Evolutionary conservation across 2,329 filamentous ascomycete genomes (phyloP), one percentile per base, ranked within the genome.

Genomic region (Arachnomyces sp.): DNA sequence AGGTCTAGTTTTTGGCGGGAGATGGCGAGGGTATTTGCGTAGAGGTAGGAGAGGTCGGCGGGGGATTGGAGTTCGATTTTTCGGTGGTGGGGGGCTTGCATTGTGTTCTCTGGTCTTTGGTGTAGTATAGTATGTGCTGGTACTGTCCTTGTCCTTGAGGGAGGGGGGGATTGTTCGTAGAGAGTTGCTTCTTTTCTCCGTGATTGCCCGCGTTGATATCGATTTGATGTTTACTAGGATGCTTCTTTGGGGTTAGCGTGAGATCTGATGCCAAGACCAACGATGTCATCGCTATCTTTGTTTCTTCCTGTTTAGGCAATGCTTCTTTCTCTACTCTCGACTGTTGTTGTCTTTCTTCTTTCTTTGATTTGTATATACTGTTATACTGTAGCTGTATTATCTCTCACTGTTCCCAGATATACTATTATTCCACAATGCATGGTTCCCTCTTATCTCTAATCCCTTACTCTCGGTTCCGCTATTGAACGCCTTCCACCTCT

Each of bases 11-110:
- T 72, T 49, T 64, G 58, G 42, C 61, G 66, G 15, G 68, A 67
- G 43, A 65, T 56, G 3, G 59, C 55, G 41, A 63, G 49, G 17
- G 67, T 61, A 52, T 71, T 71, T 45, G 57, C 53, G 46, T 68
- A 65, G 35, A 72, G 66, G 43, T 69, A 71, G 39, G 62, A 65
- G 37, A 71, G 64, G 56, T 72, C 68, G 43, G 62, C 60, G 40
- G 67, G 57, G 33, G 68, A 66, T 53, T 72, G 68, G n/a, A 72
- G 63, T 44, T 71, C 68, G 52, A 72, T 64, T 51, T 70, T 71
- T 49, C 68, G 66, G 49, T 71, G 61, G 50, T 68, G 63, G 32
- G 58, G 50, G 44, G 54, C 52, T 39, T 45, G 30, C 51, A 60
- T 58, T 34, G 18, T 35, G 28, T 35, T 32, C 28, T 13, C 25